These are phyloP conservation scores for Microstegium vimineum DNA, from an alignment of 176 grass and related monocot species.

Conservation along the genomic window DNA sequence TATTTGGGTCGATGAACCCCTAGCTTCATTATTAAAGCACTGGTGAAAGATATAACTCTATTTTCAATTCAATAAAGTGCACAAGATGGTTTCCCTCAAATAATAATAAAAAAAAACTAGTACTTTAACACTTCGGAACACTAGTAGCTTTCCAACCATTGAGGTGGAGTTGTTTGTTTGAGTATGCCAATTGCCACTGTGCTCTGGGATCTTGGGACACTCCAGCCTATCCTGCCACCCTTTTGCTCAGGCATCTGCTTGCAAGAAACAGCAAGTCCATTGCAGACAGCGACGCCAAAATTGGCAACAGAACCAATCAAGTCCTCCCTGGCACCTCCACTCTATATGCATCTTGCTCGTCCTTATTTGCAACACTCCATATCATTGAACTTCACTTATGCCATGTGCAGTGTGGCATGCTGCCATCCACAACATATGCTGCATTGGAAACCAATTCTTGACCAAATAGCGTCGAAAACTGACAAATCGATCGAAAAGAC, in stretches of 20 bases:
- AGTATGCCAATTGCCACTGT: not conserved
- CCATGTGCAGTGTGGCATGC: not conserved
- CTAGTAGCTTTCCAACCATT: no score
- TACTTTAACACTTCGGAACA: no score
- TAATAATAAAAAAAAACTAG: no score
- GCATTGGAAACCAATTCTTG: not conserved
- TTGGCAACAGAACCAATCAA: not conserved
- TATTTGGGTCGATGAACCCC: no score
- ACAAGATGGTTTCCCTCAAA: no score
- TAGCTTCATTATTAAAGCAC: no score
- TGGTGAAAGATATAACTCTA: no score
- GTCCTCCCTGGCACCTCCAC: not conserved
- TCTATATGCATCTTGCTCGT: not conserved
- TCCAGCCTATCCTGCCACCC: not conserved
- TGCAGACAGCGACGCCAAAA: conserved; percentile 6
- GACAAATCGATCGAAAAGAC: not conserved
- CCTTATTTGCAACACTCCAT: not conserved
- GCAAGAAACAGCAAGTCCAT: not conserved
- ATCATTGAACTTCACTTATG: not conserved
- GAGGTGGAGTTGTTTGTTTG: no score
- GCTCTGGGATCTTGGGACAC: conserved; percentile 15
- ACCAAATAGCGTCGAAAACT: not conserved
- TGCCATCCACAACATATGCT: not conserved
- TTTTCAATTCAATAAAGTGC: no score
- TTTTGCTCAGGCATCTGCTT: conserved; percentile 7